Evolutionary conservation across 768 basidiomycete genomes (phyloP), one percentile per base, ranked within the genome.

Genomic region (Paxillus ammoniavirescens): DNA sequence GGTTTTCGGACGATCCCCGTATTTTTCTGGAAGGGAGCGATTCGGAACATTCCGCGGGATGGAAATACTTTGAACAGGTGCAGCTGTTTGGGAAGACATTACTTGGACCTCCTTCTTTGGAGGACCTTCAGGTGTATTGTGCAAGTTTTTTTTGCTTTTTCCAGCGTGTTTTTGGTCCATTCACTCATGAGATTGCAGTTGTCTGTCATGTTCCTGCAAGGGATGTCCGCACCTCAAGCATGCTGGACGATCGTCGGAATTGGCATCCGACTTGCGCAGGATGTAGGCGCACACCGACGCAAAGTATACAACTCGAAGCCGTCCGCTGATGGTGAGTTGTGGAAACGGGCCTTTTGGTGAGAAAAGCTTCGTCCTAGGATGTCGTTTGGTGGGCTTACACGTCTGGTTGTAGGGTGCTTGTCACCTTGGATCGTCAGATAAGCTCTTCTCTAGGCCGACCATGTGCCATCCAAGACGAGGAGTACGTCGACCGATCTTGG

Each of bases 101-200:
- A 30, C 73, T 86, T 17, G 74, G 80, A 0, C 76, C 78, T 12
- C 80, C 86, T 2, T 73, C 77, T 5, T 61, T 93, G 49, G 82
- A 83, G 63, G 89, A 91, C 60, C 70, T 95, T 21, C 91, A 95
- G 64, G 77, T 76, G 18, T 83, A 82, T 61, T 76, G 77, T 62
- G 84, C 85, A 64, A 52, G 80, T 70, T 23, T 31, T 44, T 3
- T 47, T 49, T 28, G 4, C 23, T 50, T 50, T 51, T 23, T 10
- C n/a, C 17, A 3, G 53, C 52, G 46, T 8, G 31, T 31, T 9
- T 31, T 31, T 31, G 31, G 42, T 66, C 26, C 26, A 2, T 26
- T 26, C 36, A 1, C 31, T 35, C 26, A 23, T 4, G 40, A 2
- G 6, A 15, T 44, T 13, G 17, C 49, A 86, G 85, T 65, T 86